Evolutionary conservation across 1,284 basidiomycete species (phyloP).

Genomic region (Cryptococcus jaspeensis): DNA sequence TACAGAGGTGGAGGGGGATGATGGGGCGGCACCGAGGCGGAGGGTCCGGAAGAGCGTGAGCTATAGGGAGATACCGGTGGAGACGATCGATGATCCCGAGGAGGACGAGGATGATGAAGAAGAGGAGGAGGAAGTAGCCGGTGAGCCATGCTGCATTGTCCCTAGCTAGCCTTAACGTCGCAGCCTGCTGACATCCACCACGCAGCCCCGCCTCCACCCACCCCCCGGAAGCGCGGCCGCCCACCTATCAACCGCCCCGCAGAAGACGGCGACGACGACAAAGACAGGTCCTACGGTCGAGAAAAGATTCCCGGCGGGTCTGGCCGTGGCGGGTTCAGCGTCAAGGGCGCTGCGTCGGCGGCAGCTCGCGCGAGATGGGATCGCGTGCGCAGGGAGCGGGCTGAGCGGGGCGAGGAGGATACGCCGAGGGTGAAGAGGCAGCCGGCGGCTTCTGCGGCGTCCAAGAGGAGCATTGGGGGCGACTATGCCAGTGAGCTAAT

Average conservation of each 20-base stretch:
- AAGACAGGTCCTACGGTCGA: constrained; percentile 23
- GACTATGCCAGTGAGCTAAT: neutral
- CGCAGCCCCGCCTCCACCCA: constrained; percentile 7
- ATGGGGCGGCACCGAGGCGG: constrained; percentile 7
- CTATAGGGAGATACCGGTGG: constrained; percentile 19
- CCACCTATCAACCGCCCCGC: constrained; percentile 6
- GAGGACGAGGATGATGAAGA: constrained; percentile 19
- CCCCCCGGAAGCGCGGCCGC: constrained; percentile 9
- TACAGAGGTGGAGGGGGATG: constrained; percentile 16
- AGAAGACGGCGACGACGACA: constrained; percentile 18
- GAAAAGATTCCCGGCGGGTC: constrained; percentile 36
- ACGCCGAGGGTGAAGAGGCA: constrained; percentile 10
- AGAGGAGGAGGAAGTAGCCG: constrained; percentile 14
- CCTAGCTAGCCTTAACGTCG: neutral
- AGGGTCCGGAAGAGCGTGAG: constrained; percentile 19
- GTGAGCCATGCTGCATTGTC: neutral
- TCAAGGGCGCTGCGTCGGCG: constrained; percentile 48
- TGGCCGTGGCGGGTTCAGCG: constrained; percentile 47
- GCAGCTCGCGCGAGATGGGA: constrained; percentile 48
- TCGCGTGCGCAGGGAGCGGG: constrained; percentile 41
- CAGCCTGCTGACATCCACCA: neutral
- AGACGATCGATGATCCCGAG: constrained; percentile 8
- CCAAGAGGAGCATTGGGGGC: neutral
- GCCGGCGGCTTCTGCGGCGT: neutral
- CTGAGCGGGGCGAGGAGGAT: constrained; percentile 44